These are phyloP conservation scores for Sporisorium exsertum DNA, from an alignment of 1,284 basidiomycete genomes.

Conservation along the genomic window DNA sequence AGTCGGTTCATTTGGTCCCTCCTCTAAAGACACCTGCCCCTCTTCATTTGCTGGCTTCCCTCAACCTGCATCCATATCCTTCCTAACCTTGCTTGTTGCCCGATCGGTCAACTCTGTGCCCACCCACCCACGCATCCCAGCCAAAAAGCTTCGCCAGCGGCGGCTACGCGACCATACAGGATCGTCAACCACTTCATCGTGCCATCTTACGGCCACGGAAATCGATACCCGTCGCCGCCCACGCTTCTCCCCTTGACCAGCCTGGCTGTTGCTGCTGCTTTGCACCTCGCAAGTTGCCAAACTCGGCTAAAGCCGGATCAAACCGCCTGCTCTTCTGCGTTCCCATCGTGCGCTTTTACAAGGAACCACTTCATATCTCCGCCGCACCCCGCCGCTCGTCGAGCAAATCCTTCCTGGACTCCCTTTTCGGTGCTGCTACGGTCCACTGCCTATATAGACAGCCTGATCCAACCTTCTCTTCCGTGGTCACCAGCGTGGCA, in stretches of 20 bases:
- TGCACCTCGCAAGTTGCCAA: background rate
- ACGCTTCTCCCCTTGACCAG: slow-evolving; percentile 5
- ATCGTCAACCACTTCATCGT: slow-evolving; percentile 5
- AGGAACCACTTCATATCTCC: slow-evolving; percentile 21
- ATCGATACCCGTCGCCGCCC: slow-evolving; percentile 28
- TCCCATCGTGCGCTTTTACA: slow-evolving; percentile 16
- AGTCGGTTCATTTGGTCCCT: slow-evolving; percentile 26
- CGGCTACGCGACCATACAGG: slow-evolving; percentile 21
- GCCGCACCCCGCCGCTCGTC: slow-evolving; percentile 11
- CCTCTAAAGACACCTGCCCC: slow-evolving; percentile 2
- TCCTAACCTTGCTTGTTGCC: slow-evolving; percentile 46
- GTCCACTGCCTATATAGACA: slow-evolving; percentile 8
- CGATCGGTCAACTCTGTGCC: slow-evolving; percentile 37
- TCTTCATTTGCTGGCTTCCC: slow-evolving; percentile 23
- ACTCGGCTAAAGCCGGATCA: slow-evolving; percentile 20
- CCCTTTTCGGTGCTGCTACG: slow-evolving; percentile 19
- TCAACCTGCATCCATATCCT: slow-evolving; percentile 39
- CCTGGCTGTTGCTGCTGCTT: slow-evolving; percentile 4
- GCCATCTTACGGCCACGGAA: slow-evolving; percentile 7
- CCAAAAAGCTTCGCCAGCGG: slow-evolving; percentile 26
- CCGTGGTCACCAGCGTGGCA: slow-evolving; percentile 9
- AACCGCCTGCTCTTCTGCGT: background rate
- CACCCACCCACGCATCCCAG: slow-evolving; percentile 15
- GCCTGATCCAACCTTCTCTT: slow-evolving; percentile 2
- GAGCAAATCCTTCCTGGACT: background rate